Evolutionary conservation across 2,329 filamentous ascomycete species (phyloP).

Genomic region (Colletotrichum cuscutae): DNA sequence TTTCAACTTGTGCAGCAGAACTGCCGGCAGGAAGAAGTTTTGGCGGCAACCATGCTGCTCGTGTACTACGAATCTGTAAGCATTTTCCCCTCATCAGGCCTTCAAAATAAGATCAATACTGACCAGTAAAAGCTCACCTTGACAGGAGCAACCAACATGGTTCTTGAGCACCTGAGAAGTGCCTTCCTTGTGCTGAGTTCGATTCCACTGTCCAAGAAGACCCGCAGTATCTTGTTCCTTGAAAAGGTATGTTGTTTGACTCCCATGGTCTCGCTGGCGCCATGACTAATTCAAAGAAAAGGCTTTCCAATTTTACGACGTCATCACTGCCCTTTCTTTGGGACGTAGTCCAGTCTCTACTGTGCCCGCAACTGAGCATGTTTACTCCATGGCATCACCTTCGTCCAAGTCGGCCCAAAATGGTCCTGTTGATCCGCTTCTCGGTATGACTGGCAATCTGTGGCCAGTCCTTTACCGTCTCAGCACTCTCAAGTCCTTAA

Average conservation of each 20-base stretch:
- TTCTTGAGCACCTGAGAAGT: neutral
- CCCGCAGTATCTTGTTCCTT: neutral
- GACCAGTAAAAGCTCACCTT: neutral
- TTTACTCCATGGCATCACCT: neutral
- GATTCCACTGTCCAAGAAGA: neutral
- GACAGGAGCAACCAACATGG: neutral
- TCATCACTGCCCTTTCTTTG: neutral
- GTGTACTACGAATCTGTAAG: slow-evolving; percentile 47
- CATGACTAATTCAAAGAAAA: neutral
- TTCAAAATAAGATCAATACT: neutral
- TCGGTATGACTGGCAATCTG: neutral
- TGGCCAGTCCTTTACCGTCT: neutral
- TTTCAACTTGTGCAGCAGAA: slow-evolving; percentile 59
- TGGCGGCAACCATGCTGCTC: slow-evolving; percentile 69
- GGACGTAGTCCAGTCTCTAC: neutral
- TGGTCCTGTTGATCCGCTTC: neutral
- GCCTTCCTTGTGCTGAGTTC: neutral
- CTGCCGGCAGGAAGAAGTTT: slow-evolving; percentile 63
- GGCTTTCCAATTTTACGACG: neutral
- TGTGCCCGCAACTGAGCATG: neutral
- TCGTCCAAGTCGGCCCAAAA: neutral
- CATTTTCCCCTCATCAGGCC: neutral
- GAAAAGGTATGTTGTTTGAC: neutral
- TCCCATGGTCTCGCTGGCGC: neutral
- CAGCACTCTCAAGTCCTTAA: neutral